Evolutionary conservation across 1,139 yeast genomes (phyloP), one percentile per base, ranked within the genome.

Genomic region (Candida labiduridarum): DNA sequence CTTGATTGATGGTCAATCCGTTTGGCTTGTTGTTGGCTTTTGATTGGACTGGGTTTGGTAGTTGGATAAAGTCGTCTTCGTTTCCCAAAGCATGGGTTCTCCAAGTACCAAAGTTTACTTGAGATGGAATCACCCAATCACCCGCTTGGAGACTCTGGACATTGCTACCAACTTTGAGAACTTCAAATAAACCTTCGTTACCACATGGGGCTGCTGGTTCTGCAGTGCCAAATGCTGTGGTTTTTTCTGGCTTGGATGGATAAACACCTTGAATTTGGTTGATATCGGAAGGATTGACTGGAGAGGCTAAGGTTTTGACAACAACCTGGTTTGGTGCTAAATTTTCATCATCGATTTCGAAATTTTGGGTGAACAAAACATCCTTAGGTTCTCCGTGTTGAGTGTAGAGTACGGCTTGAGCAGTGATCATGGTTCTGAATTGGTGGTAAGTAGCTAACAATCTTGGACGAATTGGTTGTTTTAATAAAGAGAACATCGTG

Each of bases 91-190:
- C 87, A 62, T 87, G 94, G 1, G 96, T 83, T 57, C 97, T 81
- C 99, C 99, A 94, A 3, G 99, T 94, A 35, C 99, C 99, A 56
- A 86, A 85, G 62, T 89, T 87, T 15, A 90, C 87, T 35, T 74
- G 70, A n/a, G 82, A 65, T n/a, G 98, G 97, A 45, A 94, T 80
- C 31, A 88, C 91, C 95, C 96, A 91, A 65, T 94, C 98, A 42
- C 97, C 98, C 3, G 74, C 71, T 49, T 74, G 59, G 48, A 91
- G 74, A 1, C 63, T 65, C 11, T 63, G 58, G n/a, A 78, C 82
- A 16, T 71, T 72, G 12, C 64, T 58, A n/a, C 97, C 97, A 18
- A 82, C 82, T 55, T 87, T 83, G 22, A 89, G 66, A 14, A 94
- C 85, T 66, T 92, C 91, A 65, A 90, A 94, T 27, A 91, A 79